Base-by-base conservation (phyloP, 2,329 filamentous ascomycete genomes). In the Pseudogymnoascus sp. region DNA sequence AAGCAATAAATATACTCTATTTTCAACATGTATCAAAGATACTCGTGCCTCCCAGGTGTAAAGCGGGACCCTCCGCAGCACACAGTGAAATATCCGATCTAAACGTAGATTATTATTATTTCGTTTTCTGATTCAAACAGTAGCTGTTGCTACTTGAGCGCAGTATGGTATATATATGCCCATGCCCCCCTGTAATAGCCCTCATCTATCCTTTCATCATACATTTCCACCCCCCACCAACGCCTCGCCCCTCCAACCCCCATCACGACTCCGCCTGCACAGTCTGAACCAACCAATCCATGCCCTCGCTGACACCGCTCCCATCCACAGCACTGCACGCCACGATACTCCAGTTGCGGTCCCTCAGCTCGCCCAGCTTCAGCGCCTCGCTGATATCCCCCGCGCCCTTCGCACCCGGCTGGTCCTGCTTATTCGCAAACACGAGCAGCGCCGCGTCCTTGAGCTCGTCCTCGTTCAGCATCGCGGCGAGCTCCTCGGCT, bases 261-360 rank as follows among this genome's bases (percentile, higher is more conserved):
- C 7, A 60, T 6, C 28, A 39, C 28, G 63, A 81, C 82, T 77
- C 78, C 93, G 90, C 37, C 60, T 61, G 60, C 37, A 61, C 60
- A 82, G 60, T 61, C 60, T 61, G 60, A 61, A 96, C 92, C 75
- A 99, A 81, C 95, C 95, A 99, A 78, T 99, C 95, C 95, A 99
- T 99, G 66, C 95, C 95, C 78, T 99, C 95, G 68, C 89, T 91
- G 51, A 99, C 90, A 75, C 95, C 95, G 73, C 90, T 90, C 48
- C 95, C 95, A 75, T 97, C 95, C 64, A 99, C 93, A 13, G 95
- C 95, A 69, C 91, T 96, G 77, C 95, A 99, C 21, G 93, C 93
- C 75, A 99, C 92, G 75, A 99, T 99, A 77, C 92, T 98, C 95
- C 95, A 99, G 82, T 98, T 99, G 73, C 95, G 85, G 77, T 99